Base-by-base conservation (phyloP, 1,284 basidiomycete genomes). In the Waitea zeae region DNA sequence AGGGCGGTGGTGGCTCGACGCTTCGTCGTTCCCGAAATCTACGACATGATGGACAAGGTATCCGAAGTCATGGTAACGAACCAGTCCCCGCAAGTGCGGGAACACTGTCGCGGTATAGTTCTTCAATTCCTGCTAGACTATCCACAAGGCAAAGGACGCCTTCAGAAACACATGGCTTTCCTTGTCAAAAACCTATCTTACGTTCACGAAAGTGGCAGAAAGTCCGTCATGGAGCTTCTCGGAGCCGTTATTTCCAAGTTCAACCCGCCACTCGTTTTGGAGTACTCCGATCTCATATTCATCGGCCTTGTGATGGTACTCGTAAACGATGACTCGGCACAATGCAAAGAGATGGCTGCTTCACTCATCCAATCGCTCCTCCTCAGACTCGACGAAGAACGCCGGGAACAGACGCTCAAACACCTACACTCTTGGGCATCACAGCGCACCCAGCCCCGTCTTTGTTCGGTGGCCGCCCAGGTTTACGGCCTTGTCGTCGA, bases 91-190 rank as follows among this genome's bases (percentile, higher is more conserved):
- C 81, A 87, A 44, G 89, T 95, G 5, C 89, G 92, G 48, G 92
- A 95, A 49, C 70, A 86, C 1, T 93, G 87, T 46, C 79, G 95
- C 15, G 74, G 81, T 27, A 73, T 90, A 20, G 69, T 93, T 27
- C 70, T 98, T 30, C 88, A 95, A 49, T 99, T 99, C 66, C 61
- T 98, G 38, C 72, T 98, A 27, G 93, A 99, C 48, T 99, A 98
- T 48, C 95, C 95, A 1, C 95, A 98, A 52, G 95, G 95, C 24
- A 84, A 88, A 46, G 84, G 82, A 1, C 74, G 93, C 2, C 64
- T 98, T 9, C 77, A 75, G 41, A 80, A 76, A 34, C 86, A 88
- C 46, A 83, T 99, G 68, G 70, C 78, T 0, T 96, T 96, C 61
- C 66, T 99, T 17, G 87, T 89, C 17, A 88, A 87, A 52, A 98